These are phyloP conservation scores for Dendrobium nobile DNA, from an alignment of 106 monocot genomes.

Conservation along the genomic window DNA sequence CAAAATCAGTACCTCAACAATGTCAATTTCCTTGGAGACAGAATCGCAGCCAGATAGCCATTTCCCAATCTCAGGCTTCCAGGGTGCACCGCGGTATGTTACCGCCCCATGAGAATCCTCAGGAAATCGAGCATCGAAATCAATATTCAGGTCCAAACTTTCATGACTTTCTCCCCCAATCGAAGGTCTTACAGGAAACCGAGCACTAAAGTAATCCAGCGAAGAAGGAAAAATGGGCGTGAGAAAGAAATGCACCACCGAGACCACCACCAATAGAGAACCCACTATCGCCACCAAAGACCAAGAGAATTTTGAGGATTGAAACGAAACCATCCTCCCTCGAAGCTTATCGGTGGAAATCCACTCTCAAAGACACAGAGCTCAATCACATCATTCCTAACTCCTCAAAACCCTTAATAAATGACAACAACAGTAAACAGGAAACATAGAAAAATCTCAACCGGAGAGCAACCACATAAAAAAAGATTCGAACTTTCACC, in stretches of 20 bases:
- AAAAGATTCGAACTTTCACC: neutral
- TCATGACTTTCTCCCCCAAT: neutral
- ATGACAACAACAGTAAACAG: neutral
- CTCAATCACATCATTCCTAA: neutral
- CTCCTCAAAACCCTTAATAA: neutral
- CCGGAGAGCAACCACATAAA: neutral
- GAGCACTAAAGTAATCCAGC: slow-evolving; percentile 28
- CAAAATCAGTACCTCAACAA: slow-evolving; percentile 41
- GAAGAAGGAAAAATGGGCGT: slow-evolving; percentile 41
- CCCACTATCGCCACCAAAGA: slow-evolving; percentile 23
- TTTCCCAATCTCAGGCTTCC: slow-evolving; percentile 74
- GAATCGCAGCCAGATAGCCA: slow-evolving; percentile 69
- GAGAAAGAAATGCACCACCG: slow-evolving; percentile 41
- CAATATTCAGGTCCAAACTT: slow-evolving; percentile 6
- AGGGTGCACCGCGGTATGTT: slow-evolving; percentile 52
- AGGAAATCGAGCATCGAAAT: slow-evolving; percentile 25
- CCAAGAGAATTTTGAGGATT: slow-evolving; percentile 44
- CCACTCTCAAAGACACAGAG: neutral
- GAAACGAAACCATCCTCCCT: slow-evolving; percentile 11
- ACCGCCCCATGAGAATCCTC: slow-evolving; percentile 48
- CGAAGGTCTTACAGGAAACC: slow-evolving; percentile 14
- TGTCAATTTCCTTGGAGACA: slow-evolving; percentile 21
- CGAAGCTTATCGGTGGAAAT: neutral
- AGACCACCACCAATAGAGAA: slow-evolving; percentile 23
- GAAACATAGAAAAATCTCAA: neutral